Evolutionary conservation across 2,329 filamentous ascomycete species (phyloP).

Genomic region (Epichloe scottii): DNA sequence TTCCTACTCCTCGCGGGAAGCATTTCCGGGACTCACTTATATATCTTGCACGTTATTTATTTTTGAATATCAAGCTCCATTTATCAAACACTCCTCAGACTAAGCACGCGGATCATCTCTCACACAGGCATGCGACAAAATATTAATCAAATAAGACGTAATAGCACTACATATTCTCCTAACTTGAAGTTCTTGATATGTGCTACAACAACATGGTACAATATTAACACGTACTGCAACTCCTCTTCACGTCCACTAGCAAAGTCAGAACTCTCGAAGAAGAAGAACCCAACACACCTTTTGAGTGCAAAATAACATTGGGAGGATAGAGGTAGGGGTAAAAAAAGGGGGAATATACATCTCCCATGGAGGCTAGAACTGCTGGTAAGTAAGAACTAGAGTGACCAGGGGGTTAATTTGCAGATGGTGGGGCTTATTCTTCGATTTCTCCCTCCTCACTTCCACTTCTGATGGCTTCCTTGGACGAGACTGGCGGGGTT

Average conservation of each 20-base stretch:
- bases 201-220: slow-evolving; percentile 4
- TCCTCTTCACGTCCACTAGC: not conserved
- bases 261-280: not conserved
- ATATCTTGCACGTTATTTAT: not conserved
- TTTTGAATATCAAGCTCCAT: slow-evolving; percentile 1
- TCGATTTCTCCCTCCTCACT: slow-evolving; percentile 98
- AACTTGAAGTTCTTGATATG: no score
- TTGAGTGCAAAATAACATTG: not conserved
- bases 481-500: slow-evolving; percentile 32
- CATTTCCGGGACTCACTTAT: slow-evolving; percentile 6
- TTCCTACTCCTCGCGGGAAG: slow-evolving; percentile 26
- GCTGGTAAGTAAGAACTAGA: slow-evolving; percentile 2
- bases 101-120: not conserved
- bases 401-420: not conserved
- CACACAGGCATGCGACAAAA: no score
- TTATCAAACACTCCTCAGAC: not conserved
- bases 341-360: not conserved
- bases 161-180: no score
- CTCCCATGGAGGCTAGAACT: slow-evolving; percentile 2
- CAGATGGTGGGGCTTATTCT: slow-evolving; percentile 29
- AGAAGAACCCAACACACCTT: slow-evolving; percentile 1
- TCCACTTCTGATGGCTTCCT: slow-evolving; percentile 49
- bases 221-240: not conserved
- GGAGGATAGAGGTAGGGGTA: not conserved
- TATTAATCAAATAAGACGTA: no score